Percentiles rank a stretch among this genome's conserved stretches.
Evolutionary conservation across 805 yeast genomes (phyloP).

Genomic region (Starmera pachycereana): DNA sequence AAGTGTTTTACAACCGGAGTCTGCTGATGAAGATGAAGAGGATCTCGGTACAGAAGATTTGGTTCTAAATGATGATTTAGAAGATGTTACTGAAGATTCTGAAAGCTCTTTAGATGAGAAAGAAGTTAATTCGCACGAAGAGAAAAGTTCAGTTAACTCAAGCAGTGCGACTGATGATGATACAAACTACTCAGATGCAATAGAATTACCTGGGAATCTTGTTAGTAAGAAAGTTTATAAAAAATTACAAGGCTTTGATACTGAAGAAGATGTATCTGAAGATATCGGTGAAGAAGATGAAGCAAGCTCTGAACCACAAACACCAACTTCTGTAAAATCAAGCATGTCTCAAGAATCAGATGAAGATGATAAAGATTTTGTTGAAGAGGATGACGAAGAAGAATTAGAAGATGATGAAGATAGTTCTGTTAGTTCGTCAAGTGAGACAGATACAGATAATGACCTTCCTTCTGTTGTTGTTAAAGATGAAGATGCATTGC

Average conservation of each 20-base stretch:
- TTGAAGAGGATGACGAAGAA: constrained; percentile 7
- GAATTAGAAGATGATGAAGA: constrained; percentile 3
- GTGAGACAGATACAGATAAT: no score
- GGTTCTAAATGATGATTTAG: constrained; percentile 19
- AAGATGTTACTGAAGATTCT: constrained; percentile 20
- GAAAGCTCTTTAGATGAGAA: constrained; percentile 20
- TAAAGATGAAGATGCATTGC: constrained; percentile 5
- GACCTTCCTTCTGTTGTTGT: no score
- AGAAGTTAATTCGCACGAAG: constrained; percentile 23
- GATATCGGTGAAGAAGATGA: constrained; percentile 8
- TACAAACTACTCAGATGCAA: constrained; percentile 11
- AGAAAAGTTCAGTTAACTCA: constrained; percentile 10
- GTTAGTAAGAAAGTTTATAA: constrained; percentile 14
- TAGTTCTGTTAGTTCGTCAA: no score
- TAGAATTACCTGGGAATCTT: constrained; percentile 7
- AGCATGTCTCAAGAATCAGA: constrained; percentile 2
- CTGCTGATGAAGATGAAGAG: constrained; percentile 7
- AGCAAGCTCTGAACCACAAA: constrained; percentile 10
- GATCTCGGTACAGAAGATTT: constrained; percentile 12
- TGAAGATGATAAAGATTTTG: constrained; percentile 6
- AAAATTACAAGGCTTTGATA: constrained; percentile 4
- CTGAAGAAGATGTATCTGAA: constrained; percentile 2
- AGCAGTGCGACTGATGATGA: constrained; percentile 4
- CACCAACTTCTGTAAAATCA: background rate
- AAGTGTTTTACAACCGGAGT: constrained; percentile 1